phyloP scores from a whole-genome alignment of 176 grass and related monocot genomes.

The Pharus latifolius region DNA sequence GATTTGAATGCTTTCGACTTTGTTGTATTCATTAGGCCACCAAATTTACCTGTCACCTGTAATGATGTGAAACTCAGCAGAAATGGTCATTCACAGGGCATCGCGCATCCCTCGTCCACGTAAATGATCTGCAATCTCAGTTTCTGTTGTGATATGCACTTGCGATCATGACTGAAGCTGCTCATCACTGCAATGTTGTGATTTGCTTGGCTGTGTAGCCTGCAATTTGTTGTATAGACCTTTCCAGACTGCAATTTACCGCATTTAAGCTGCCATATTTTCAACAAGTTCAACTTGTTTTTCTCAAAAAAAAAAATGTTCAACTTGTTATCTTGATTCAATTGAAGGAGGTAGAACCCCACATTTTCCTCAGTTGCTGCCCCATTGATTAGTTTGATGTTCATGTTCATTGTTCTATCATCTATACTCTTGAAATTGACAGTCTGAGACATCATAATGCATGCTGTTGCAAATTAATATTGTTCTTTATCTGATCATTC shows the following conservation, averaged over 20 bases:
- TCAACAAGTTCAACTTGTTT: no score
- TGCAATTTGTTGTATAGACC: conserved; percentile 8
- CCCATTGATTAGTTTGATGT: no score
- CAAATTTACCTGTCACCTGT: no score
- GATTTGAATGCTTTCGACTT: background rate
- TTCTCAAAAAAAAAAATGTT: no score
- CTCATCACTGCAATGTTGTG: background rate
- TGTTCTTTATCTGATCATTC: background rate
- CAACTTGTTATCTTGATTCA: conserved; percentile 2
- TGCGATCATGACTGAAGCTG: background rate
- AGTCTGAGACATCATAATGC: no score
- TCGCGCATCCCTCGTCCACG: background rate
- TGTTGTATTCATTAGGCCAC: background rate
- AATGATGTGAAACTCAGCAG: background rate
- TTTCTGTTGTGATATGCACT: background rate
- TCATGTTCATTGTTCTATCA: background rate
- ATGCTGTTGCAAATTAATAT: no score
- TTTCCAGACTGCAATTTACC: background rate
- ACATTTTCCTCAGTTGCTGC: background rate
- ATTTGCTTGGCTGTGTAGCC: background rate
- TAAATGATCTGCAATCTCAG: background rate
- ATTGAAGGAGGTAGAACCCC: background rate
- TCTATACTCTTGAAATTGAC: no score
- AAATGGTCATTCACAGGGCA: background rate
- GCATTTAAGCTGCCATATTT: background rate